Evolutionary conservation across 2,329 filamentous ascomycete species (phyloP).

Genomic region (Juglanconis oblonga): DNA sequence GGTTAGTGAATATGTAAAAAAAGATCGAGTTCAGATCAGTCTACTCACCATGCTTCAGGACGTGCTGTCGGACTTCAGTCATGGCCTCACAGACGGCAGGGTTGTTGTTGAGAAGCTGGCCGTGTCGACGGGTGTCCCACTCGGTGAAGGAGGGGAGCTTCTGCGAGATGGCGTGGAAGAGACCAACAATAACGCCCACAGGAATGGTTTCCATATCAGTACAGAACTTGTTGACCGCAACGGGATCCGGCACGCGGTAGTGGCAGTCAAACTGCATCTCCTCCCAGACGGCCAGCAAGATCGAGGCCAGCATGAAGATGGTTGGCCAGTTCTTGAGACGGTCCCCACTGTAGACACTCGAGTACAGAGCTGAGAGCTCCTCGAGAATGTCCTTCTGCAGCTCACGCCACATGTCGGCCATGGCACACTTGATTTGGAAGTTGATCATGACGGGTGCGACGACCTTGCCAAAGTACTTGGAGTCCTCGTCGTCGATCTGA

Average conservation of each 20-base stretch:
- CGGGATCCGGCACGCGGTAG: slow-evolving; percentile 83
- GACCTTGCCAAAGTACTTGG: slow-evolving; percentile 85
- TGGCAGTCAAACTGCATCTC: slow-evolving; percentile 99
- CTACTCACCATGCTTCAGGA: slow-evolving; percentile 85
- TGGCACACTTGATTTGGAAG: slow-evolving; percentile 96
- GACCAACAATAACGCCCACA: slow-evolving; percentile 90
- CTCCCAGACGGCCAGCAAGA: slow-evolving; percentile 93
- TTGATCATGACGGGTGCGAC: slow-evolving; percentile 98
- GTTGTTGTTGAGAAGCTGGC: slow-evolving; percentile 88
- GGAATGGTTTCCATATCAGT: slow-evolving; percentile 94
- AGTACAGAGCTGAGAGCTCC: slow-evolving; percentile 88
- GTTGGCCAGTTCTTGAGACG: slow-evolving; percentile 99
- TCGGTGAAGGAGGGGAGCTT: slow-evolving; percentile 90
- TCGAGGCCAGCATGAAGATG: slow-evolving; percentile 94
- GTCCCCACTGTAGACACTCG: slow-evolving; percentile 96
- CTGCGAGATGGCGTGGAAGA: slow-evolving; percentile 97
- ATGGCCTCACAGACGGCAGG: slow-evolving; percentile 89
- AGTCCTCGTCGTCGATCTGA: slow-evolving; percentile 80
- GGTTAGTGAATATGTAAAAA: slow-evolving; percentile 35
- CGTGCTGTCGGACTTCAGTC: slow-evolving; percentile 91
- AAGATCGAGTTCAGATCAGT: neutral
- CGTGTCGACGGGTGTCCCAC: slow-evolving; percentile 91
- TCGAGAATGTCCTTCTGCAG: slow-evolving; percentile 94
- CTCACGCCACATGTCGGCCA: slow-evolving; percentile 98
- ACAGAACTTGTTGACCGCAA: slow-evolving; percentile 90